Conservation (phyloP, 2,329 filamentous ascomycete genomes). For the Triangularia verruculosa region DNA sequence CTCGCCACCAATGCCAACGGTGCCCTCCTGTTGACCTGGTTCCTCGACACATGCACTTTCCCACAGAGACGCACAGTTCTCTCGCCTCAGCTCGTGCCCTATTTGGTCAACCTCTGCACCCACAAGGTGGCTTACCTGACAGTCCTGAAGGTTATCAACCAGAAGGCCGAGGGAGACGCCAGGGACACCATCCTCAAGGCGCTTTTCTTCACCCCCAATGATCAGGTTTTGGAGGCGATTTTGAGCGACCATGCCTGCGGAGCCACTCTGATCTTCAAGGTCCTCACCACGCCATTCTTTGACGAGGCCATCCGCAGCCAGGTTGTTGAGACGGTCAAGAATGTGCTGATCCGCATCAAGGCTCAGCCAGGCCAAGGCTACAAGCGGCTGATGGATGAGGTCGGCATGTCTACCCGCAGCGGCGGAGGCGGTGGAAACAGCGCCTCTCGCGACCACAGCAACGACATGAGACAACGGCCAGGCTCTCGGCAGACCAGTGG, state of each 20-base stretch:
- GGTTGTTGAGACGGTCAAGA: slow-evolving; percentile 88
- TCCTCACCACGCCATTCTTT: slow-evolving; percentile 94
- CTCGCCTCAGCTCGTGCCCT: slow-evolving; percentile 86
- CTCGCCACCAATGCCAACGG: slow-evolving; percentile 95
- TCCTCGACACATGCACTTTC: slow-evolving; percentile 96
- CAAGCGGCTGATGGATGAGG: slow-evolving; percentile 98
- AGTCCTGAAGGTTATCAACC: slow-evolving; percentile 96
- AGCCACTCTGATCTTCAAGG: slow-evolving; percentile 96
- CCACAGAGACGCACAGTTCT: slow-evolving; percentile 86
- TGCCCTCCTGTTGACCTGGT: slow-evolving; percentile 91
- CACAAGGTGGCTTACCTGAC: slow-evolving; percentile 98
- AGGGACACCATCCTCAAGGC: slow-evolving; percentile 86
- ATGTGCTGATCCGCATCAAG: slow-evolving; percentile 84
- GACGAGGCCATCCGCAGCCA: slow-evolving; percentile 86
- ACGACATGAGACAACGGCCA: slow-evolving; percentile 53
- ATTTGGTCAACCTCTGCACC: slow-evolving; percentile 91
- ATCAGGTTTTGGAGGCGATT: slow-evolving; percentile 85
- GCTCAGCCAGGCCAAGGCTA: slow-evolving; percentile 93
- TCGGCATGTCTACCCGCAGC: slow-evolving; percentile 74
- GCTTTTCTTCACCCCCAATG: slow-evolving; percentile 85
- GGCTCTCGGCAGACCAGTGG: slow-evolving; percentile 52
- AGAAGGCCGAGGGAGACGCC: slow-evolving; percentile 90
- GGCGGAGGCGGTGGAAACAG: slow-evolving; percentile 40
- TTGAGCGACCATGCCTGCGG: slow-evolving; percentile 88
- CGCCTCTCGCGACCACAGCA: slow-evolving; percentile 44